Base-by-base conservation (phyloP, 768 basidiomycete genomes). In the Pisolithus orientalis region DNA sequence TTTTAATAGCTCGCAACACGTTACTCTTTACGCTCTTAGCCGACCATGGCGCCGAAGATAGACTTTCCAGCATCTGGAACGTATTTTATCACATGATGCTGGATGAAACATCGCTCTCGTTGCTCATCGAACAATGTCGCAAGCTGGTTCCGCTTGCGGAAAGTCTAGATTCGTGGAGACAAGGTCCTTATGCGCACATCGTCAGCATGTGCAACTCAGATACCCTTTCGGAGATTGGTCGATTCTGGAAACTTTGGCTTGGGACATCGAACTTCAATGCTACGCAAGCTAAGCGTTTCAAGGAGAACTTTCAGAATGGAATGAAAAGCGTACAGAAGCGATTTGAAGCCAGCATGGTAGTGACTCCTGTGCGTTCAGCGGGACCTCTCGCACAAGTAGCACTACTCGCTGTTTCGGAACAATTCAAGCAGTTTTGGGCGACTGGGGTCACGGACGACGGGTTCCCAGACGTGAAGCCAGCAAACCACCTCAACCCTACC, bases 71-170 rank as follows among this genome's bases (percentile, higher is more conserved):
- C 39, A 49, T 67, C 27, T 69, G 66, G 67, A 65, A 69, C 31
- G 63, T 67, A 29, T 62, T 67, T 37, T 69, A 67, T 53, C 67
- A 67, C 47, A 47, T 67, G 27, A 6, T 55, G 31, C 46, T 67
- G 47, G 65, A 67, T 44, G 52, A 56, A 46, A 53, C 47, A 2
- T 63, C 65, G 2, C 47, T 60, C 1, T 48, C 59, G 16, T 34
- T 69, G 28, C 66, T 67, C 49, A 37, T 59, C 16, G 55, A 51
- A 14, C 65, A 67, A 25, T 69, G 67, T 39, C 57, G 49, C 11
- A 69, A 56, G 47, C 60, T 67, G 25, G 49, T 51, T 14, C 24
- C 31, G 6, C 42, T 63, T 42, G 54, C 59, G 2, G 42, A 50
- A 40, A 50, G 58, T 44, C 37, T 59, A 11, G 56, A 59, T 17